Base-by-base conservation (phyloP, 306 rosid species). In the cucumber (Cucumis sativus) region DNA sequence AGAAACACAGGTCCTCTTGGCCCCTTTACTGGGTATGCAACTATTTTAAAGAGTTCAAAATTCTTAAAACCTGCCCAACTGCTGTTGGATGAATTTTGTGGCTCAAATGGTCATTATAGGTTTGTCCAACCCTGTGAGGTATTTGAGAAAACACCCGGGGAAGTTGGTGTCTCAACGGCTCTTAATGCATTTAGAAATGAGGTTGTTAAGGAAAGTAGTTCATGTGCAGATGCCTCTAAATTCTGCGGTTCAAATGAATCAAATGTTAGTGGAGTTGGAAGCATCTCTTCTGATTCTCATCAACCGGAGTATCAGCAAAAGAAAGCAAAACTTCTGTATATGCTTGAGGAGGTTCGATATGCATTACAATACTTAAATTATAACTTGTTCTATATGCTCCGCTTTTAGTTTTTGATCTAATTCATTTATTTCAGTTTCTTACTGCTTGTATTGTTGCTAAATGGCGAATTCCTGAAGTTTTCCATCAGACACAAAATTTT, bases 11-110 rank as follows among this genome's bases (percentile, higher is more conserved):
- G 99, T 2, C 99, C 99, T 35, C 93, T 95, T 20, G 99, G 99
- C 23, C 99, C 99, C 43, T 95, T 95, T 75, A 95, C 97, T 5
- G 99, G 99, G 9, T 95, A 95, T 75, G 96, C 99, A 14, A 87
- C 93, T 23, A 92, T 95, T 85, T 82, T 95, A 3, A 95, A 85
- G 87, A 88, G 81, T 77, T 95, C 99, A 5, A 95, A 83, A 79
- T 95, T 87, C 83, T 86, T 95, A 81, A 90, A 85, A 25, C 92
- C 91, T 0, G 93, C 97, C 0, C 96, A 95, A 54, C 86, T 82
- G 68, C 62, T 95, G 77, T 80, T 95, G 68, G 96, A 89, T 40
- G 97, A 91, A 21, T 82, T 87, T 37, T 95, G 88, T 58, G 75
- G 81, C 25, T 8, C 66, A 8, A 72, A 74, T 78, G 81, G 82